phyloP scores from a whole-genome alignment of 129 eudicot species.

The Flaveria linearis region DNA sequence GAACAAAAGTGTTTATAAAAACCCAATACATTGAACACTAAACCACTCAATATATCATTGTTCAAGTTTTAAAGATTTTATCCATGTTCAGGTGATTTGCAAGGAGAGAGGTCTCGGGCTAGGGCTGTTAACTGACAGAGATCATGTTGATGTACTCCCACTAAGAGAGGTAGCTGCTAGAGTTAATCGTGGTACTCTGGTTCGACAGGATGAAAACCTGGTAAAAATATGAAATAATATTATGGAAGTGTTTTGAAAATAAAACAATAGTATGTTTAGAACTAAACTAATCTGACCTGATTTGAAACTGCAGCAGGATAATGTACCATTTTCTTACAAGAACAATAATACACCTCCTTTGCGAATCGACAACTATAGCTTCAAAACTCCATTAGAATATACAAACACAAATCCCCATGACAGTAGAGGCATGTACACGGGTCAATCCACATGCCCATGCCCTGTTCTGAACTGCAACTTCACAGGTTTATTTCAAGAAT shows the following conservation, averaged over 20 bases:
- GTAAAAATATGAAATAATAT: slow-evolving; percentile 25
- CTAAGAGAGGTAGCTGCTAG: slow-evolving; percentile 31
- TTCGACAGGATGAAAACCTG: slow-evolving; percentile 45
- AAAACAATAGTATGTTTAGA: background rate
- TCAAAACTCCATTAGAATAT: slow-evolving; percentile 42
- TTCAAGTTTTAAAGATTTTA: slow-evolving; percentile 18
- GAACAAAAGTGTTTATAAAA: background rate
- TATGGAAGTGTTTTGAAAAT: background rate
- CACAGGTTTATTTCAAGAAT: slow-evolving; percentile 52
- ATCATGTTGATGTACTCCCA: slow-evolving; percentile 43
- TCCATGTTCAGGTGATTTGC: slow-evolving; percentile 61
- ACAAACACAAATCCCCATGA: slow-evolving; percentile 42
- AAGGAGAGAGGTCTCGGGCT: slow-evolving; percentile 72
- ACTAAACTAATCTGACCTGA: background rate
- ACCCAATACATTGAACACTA: background rate
- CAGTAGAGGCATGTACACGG: slow-evolving; percentile 39
- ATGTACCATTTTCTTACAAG: slow-evolving; percentile 43
- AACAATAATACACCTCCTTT: slow-evolving; percentile 37
- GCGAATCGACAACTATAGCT: slow-evolving; percentile 49
- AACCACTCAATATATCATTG: background rate
- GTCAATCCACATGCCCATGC: slow-evolving; percentile 57
- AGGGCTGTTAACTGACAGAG: slow-evolving; percentile 40
- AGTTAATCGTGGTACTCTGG: slow-evolving; percentile 34
- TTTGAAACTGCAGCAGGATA: slow-evolving; percentile 26
- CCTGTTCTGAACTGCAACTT: slow-evolving; percentile 53